phyloP scores from a whole-genome alignment of 768 basidiomycete species.

The Albatrellus ellisii region DNA sequence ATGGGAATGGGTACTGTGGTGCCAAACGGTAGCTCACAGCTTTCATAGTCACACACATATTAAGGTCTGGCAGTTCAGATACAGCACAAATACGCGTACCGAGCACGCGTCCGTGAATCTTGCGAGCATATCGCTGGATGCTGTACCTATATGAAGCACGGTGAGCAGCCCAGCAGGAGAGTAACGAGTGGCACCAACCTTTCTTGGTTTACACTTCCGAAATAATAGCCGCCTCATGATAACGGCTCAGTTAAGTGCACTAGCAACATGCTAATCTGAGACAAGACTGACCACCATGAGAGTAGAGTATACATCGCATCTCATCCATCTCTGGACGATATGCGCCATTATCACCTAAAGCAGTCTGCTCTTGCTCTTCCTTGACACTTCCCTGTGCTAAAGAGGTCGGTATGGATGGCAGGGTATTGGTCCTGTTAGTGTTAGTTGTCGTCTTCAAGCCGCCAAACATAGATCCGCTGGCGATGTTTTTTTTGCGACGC shows the following conservation, averaged over 20 bases:
- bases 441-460: too few relatives aligned
- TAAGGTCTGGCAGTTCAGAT: slow-evolving; percentile 3
- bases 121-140: slow-evolving; percentile 78
- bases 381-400: too few relatives aligned
- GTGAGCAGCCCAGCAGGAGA: not conserved
- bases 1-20: slow-evolving; percentile 95
- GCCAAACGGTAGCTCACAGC: slow-evolving; percentile 80
- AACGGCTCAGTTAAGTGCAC: too few relatives aligned
- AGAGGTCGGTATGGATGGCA: too few relatives aligned
- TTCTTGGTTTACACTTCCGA: slow-evolving; percentile 70
- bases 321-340: slow-evolving; percentile 69
- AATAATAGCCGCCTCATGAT: slow-evolving; percentile 77
- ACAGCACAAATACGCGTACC: slow-evolving; percentile 25
- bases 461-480: not conserved
- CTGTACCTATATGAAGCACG: slow-evolving; percentile 32
- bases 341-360: slow-evolving; percentile 14
- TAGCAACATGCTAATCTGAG: slow-evolving; percentile 4
- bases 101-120: slow-evolving; percentile 86
- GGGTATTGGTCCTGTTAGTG: too few relatives aligned
- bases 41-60: slow-evolving; percentile 17
- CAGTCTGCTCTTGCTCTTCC: not conserved
- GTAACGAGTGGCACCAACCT: slow-evolving; percentile 25
- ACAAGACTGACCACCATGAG: slow-evolving; percentile 50
- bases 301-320: slow-evolving; percentile 73
- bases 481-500: slow-evolving; percentile 29